Conservation (phyloP, 441 rosid species). For the Aquilaria agallochum region DNA sequence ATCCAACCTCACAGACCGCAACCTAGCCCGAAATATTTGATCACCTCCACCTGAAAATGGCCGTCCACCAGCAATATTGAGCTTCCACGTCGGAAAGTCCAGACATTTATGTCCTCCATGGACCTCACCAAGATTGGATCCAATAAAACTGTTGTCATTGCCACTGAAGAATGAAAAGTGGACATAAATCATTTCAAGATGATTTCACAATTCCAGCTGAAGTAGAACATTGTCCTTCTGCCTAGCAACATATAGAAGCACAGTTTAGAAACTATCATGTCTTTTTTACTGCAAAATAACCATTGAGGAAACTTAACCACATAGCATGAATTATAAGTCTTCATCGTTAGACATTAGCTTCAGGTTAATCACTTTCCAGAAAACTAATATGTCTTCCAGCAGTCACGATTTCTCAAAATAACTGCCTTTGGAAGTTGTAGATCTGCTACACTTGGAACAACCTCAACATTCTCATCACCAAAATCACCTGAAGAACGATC, state of each 20-base stretch:
- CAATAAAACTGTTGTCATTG: conserved; percentile 14
- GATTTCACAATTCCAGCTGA: conserved; percentile 81
- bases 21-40: conserved; percentile 46
- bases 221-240: conserved; percentile 56
- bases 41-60: conserved; percentile 89
- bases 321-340: no score
- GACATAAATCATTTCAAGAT: conserved; percentile 11
- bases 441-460: conserved; percentile 61
- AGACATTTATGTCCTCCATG: conserved; percentile 70
- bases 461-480: conserved; percentile 71
- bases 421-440: conserved; percentile 74
- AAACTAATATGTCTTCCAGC: conserved; percentile 64
- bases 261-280: conserved; percentile 11
- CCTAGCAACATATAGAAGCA: conserved; percentile 33
- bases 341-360: no score
- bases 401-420: conserved; percentile 87
- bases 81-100: conserved; percentile 63
- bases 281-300: background rate
- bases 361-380: conserved; percentile 44
- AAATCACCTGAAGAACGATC: conserved; percentile 63
- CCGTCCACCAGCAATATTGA: conserved; percentile 84
- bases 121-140: conserved; percentile 71
- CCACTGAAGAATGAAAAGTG: conserved; percentile 3
- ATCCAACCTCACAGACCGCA: conserved; percentile 57
- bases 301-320: no score